Evolutionary conservation across 495 filamentous ascomycete species (phyloP).

Genomic region (Apodospora peruviana): DNA sequence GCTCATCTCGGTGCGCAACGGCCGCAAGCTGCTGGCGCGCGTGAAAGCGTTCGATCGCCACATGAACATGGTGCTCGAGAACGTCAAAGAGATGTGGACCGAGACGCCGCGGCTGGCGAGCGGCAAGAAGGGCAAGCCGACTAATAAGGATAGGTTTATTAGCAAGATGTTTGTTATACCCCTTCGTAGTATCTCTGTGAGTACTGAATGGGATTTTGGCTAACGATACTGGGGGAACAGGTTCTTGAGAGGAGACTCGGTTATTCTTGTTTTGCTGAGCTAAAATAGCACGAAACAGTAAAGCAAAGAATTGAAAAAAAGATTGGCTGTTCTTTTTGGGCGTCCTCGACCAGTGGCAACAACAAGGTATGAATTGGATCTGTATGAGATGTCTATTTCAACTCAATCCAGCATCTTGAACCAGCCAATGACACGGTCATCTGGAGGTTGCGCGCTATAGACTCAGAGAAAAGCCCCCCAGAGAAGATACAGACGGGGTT

Average conservation of each 20-base stretch:
- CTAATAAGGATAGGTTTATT: conserved; percentile 98
- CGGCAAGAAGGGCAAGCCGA: conserved; percentile 80
- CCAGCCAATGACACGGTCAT: no score
- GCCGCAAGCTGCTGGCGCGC: conserved; percentile 40
- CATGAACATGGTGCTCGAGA: conserved; percentile 29
- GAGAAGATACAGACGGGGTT: no score
- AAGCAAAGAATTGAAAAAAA: background rate
- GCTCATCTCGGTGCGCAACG: conserved; percentile 86
- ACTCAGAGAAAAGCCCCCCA: no score
- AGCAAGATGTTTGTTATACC: conserved; percentile 68
- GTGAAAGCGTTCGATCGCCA: conserved; percentile 46
- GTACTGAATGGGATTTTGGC: background rate
- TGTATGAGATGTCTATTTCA: no score
- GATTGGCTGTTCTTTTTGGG: no score
- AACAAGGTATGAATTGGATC: no score
- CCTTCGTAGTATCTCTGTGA: conserved; percentile 37
- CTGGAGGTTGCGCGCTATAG: no score
- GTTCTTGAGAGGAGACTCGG: conserved; percentile 90
- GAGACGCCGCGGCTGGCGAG: conserved; percentile 72
- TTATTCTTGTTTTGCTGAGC: conserved; percentile 88
- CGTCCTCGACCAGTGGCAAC: no score
- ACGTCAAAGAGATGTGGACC: conserved; percentile 95
- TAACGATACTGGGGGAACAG: conserved; percentile 40
- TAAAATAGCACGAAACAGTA: conserved; percentile 25
- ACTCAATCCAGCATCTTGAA: no score